A percentile compares a stretch with the other conserved stretches of the same genome.
Conservation (phyloP, 2,329 filamentous ascomycete species). For the Thielaviopsis euricoi region DNA sequence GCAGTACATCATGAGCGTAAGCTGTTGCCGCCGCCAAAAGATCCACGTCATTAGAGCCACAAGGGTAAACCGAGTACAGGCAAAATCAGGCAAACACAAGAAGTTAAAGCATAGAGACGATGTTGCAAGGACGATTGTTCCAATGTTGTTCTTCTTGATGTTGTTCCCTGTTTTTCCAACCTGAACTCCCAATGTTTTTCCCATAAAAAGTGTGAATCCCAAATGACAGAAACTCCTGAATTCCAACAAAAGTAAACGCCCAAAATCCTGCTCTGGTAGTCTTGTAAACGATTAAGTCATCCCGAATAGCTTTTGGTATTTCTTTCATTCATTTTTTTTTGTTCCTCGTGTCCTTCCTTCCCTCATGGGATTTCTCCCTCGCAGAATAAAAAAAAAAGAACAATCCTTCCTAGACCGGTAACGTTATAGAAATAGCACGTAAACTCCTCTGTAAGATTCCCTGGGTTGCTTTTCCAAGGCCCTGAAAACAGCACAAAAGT, state of each 20-base stretch:
- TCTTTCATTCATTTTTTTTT: slow-evolving; percentile 4
- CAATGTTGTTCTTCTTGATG: not conserved
- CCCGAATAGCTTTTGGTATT: slow-evolving; percentile 22
- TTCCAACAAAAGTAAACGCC: not conserved
- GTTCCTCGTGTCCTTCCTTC: slow-evolving; percentile 9
- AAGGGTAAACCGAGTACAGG: not conserved
- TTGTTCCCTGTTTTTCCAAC: not conserved
- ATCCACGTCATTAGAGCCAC: not conserved
- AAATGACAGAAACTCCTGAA: not conserved
- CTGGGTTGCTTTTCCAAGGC: not conserved
- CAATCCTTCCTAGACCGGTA: not conserved
- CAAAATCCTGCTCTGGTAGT: slow-evolving; percentile 4
- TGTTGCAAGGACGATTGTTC: not conserved
- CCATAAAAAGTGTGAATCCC: not conserved
- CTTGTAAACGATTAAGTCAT: slow-evolving; percentile 20
- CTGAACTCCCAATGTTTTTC: not conserved
- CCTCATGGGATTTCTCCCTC: not conserved
- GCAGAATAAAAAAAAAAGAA: too few species aligned
- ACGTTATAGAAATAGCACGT: not conserved
- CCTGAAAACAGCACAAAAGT: slow-evolving; percentile 5
- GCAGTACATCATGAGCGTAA: too few species aligned
- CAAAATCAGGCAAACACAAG: not conserved
- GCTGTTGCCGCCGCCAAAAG: not conserved
- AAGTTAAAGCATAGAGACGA: not conserved
- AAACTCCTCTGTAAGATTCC: not conserved